Evolutionary conservation across 768 basidiomycete genomes (phyloP).

Genomic region (Mycena capillaripes): DNA sequence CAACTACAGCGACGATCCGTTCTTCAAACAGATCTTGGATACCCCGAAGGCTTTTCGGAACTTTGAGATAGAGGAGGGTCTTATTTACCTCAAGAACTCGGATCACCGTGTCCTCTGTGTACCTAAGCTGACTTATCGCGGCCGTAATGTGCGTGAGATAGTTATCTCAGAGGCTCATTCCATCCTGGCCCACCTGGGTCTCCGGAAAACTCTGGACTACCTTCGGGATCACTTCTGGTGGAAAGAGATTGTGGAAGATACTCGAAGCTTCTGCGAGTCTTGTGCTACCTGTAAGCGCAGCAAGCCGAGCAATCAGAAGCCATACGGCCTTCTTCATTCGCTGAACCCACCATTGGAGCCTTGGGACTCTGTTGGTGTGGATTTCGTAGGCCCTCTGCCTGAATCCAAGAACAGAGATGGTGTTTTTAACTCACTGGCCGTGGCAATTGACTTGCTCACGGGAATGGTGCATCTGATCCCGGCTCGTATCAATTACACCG

Average conservation of each 20-base stretch:
- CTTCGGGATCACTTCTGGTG: conserved; percentile 51
- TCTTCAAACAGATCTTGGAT: conserved; percentile 10
- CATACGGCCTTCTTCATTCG: neutral
- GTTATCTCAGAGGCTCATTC: conserved; percentile 54
- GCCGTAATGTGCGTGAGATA: conserved; percentile 38
- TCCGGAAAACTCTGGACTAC: conserved; percentile 44
- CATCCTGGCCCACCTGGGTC: conserved; percentile 49
- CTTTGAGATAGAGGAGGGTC: conserved; percentile 21
- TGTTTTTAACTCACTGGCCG: no score
- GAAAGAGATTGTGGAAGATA: no score
- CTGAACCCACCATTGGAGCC: conserved; percentile 34
- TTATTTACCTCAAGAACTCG: conserved; percentile 2
- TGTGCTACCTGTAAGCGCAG: no score
- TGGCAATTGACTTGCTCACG: no score
- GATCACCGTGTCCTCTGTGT: conserved; percentile 11
- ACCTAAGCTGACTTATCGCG: neutral
- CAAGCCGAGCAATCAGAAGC: no score
- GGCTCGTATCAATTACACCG: no score
- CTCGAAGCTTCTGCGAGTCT: no score
- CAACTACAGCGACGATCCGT: neutral
- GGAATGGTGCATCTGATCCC: no score
- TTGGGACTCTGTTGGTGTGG: conserved; percentile 36
- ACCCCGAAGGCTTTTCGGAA: conserved; percentile 30
- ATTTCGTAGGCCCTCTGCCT: conserved; percentile 46
- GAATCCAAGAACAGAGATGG: no score